A percentile compares a stretch with the other conserved stretches of the same genome.
Evolutionary conservation across 768 basidiomycete genomes (phyloP).

Genomic region (Leccinum variicolor): DNA sequence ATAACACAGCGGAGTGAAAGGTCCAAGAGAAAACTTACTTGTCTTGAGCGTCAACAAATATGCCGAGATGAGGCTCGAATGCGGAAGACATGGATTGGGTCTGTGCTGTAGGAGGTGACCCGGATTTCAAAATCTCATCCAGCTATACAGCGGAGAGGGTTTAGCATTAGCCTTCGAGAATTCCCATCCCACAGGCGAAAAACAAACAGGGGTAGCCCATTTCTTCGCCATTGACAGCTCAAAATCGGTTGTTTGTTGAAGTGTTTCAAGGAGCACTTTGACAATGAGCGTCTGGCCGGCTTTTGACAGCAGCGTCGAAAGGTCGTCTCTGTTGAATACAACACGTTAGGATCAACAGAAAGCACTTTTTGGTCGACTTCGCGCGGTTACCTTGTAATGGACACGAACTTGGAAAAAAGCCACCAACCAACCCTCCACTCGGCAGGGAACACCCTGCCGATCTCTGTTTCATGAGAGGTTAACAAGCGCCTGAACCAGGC

Average conservation of each 20-base stretch:
- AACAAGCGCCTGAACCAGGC: conserved; percentile 92
- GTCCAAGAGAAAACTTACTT: conserved; percentile 52
- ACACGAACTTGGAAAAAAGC: conserved; percentile 81
- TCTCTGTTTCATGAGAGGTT: conserved; percentile 83
- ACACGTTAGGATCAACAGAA: not conserved
- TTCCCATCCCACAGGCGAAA: conserved; percentile 5
- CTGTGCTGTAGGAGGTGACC: conserved; percentile 49
- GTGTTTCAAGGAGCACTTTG: conserved; percentile 75
- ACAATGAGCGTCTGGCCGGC: conserved; percentile 71
- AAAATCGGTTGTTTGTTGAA: conserved; percentile 87
- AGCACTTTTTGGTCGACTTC: not conserved
- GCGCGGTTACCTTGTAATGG: conserved; percentile 71
- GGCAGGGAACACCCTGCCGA: conserved; percentile 76
- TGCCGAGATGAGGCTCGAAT: conserved; percentile 88
- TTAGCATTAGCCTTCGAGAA: not conserved
- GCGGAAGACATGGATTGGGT: conserved; percentile 75
- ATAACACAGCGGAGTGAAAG: not conserved
- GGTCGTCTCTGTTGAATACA: conserved; percentile 62
- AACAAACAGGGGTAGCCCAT: conserved; percentile 68
- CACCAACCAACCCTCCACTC: conserved; percentile 86
- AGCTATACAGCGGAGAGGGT: conserved; percentile 39
- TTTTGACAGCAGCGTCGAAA: conserved; percentile 78
- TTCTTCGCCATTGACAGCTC: conserved; percentile 79
- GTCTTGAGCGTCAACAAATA: conserved; percentile 97
- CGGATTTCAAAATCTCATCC: conserved; percentile 57